A percentile compares a stretch with the other conserved stretches of the same genome.
These are phyloP conservation scores for Fusarium burgessii DNA, from an alignment of 2,329 filamentous ascomycete genomes.

Conservation along the genomic window DNA sequence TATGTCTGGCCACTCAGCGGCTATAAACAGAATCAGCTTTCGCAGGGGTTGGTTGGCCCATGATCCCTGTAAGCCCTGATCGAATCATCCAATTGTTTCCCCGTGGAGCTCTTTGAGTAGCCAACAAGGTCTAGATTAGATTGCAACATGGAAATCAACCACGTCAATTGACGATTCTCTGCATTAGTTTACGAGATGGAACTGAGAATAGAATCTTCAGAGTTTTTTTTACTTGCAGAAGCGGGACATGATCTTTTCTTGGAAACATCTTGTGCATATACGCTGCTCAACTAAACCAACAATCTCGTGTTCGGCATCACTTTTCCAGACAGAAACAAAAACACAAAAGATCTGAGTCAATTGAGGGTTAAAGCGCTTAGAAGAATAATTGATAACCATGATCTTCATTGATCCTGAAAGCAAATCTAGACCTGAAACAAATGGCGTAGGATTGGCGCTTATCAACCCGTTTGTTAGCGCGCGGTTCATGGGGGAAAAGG, in stretches of 20 bases:
- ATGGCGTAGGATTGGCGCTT: conserved; percentile 21
- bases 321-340: not conserved
- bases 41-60: conserved; percentile 17
- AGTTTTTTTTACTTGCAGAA: not conserved
- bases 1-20: conserved; percentile 19
- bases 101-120: not conserved
- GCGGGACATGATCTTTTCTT: conserved; percentile 28
- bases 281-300: not conserved
- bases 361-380: not conserved
- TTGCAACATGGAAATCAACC: conserved; percentile 6
- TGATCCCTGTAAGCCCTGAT: conserved; percentile 23
- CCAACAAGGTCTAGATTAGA: conserved; percentile 6
- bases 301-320: conserved; percentile 9
- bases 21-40: conserved; percentile 22
- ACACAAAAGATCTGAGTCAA: too few species aligned
- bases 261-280: not conserved
- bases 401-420: conserved; percentile 14
- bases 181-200: conserved; percentile 29
- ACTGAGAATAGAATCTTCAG: conserved; percentile 11
- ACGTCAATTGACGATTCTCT: conserved; percentile 18
- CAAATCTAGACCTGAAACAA: conserved; percentile 25
- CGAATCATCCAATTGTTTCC: conserved; percentile 6
- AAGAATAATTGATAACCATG: not conserved
- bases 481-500: conserved; percentile 15
- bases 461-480: conserved; percentile 14